Evolutionary conservation across 106 monocot species (phyloP).

Genomic region (Iris macrosiphon): DNA sequence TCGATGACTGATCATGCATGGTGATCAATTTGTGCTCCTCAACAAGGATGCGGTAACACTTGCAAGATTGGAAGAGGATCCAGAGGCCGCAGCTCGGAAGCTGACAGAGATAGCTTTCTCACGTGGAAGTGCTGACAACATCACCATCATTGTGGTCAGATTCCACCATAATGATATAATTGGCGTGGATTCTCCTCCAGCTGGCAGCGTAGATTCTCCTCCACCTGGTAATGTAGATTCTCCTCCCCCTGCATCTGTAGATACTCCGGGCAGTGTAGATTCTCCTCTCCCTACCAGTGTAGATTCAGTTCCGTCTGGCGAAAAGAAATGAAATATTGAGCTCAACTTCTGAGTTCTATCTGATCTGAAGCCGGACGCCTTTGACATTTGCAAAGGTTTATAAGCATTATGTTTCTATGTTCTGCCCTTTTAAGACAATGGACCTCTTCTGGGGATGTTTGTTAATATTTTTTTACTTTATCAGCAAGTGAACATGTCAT

Average conservation of each 20-base stretch:
- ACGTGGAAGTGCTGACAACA: constrained; percentile 75
- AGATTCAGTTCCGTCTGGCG: too few relatives aligned
- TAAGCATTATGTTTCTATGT: too few relatives aligned
- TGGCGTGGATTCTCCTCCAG: constrained; percentile 2
- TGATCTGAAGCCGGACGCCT: too few relatives aligned
- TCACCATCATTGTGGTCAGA: constrained; percentile 87
- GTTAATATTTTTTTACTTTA: too few relatives aligned
- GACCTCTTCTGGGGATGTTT: too few relatives aligned
- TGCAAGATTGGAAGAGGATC: constrained; percentile 54
- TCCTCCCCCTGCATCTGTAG: background rate
- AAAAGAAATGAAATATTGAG: too few relatives aligned
- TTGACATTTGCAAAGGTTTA: too few relatives aligned
- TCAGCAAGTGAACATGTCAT: too few relatives aligned
- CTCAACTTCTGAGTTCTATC: too few relatives aligned
- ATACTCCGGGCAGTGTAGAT: background rate
- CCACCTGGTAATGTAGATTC: background rate
- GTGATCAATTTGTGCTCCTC: too few relatives aligned
- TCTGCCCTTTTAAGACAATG: too few relatives aligned
- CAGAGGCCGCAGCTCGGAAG: constrained; percentile 65
- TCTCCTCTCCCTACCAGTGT: background rate
- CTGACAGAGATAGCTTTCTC: constrained; percentile 65
- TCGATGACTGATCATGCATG: too few relatives aligned
- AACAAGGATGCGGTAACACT: constrained; percentile 67
- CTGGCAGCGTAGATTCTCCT: background rate
- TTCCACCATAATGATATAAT: constrained; percentile 54